These are phyloP conservation scores for Boletus sensibilis DNA, from an alignment of 768 basidiomycete species.

Conservation along the genomic window DNA sequence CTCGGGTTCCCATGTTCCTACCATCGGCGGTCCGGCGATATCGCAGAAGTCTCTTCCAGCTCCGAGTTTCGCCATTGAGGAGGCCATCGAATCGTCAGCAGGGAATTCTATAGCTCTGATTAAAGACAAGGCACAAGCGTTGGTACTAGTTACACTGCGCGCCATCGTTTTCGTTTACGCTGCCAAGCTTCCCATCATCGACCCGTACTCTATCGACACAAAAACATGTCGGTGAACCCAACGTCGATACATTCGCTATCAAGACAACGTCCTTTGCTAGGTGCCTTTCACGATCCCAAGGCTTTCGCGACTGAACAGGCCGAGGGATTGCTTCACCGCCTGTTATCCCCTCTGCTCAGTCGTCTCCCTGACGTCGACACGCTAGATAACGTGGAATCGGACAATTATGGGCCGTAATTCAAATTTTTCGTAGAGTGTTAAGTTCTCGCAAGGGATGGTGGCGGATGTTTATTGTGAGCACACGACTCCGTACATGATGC, in stretches of 20 bases:
- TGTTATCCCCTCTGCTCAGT: conserved; percentile 13
- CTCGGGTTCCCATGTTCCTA: neutral
- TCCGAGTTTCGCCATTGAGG: neutral
- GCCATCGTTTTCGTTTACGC: conserved; percentile 10
- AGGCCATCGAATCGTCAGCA: too few relatives aligned
- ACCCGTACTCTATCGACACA: conserved; percentile 17
- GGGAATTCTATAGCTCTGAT: too few relatives aligned
- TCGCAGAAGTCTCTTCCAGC: neutral
- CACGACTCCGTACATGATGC: neutral
- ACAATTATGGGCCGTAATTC: conserved; percentile 5
- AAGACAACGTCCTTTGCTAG: conserved; percentile 29
- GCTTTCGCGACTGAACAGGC: conserved; percentile 20
- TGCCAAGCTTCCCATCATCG: conserved; percentile 24
- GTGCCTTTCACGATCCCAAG: conserved; percentile 21
- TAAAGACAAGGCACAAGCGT: too few relatives aligned
- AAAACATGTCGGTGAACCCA: conserved; percentile 3
- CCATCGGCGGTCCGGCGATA: neutral
- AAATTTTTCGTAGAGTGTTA: conserved; percentile 18
- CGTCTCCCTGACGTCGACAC: conserved; percentile 21
- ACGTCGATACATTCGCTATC: conserved; percentile 1
- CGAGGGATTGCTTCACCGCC: conserved; percentile 16
- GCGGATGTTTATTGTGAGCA: conserved; percentile 25
- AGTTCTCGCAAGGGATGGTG: conserved; percentile 23
- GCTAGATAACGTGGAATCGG: conserved; percentile 16
- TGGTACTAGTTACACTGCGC: conserved; percentile 5